phyloP scores from a whole-genome alignment of 148 eudicot genomes.

The Fagopyrum homotropicum region DNA sequence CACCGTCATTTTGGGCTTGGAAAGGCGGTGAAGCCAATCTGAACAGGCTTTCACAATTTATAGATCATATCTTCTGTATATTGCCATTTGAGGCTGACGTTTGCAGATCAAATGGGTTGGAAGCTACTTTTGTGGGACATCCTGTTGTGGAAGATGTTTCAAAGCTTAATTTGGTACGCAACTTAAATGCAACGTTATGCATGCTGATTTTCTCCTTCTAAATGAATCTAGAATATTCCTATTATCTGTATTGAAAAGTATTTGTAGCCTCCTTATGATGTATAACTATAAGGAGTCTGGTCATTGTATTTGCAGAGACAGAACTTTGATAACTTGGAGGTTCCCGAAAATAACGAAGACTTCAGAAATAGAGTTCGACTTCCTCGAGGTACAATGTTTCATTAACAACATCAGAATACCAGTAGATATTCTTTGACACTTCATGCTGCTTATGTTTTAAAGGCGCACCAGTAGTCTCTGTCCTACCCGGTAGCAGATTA shows the following conservation, averaged over 20 bases:
- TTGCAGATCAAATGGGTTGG: slow-evolving; percentile 61
- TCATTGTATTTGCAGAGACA: slow-evolving; percentile 25
- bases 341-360: slow-evolving; percentile 44
- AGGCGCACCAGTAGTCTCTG: slow-evolving; percentile 57
- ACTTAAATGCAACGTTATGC: neutral
- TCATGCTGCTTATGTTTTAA: neutral
- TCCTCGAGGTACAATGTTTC: slow-evolving; percentile 46
- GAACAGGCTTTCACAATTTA: slow-evolving; percentile 56
- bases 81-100: slow-evolving; percentile 84
- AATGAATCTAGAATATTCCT: neutral
- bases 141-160: slow-evolving; percentile 78
- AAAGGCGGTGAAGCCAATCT: slow-evolving; percentile 93
- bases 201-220: neutral
- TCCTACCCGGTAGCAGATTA: slow-evolving; percentile 97
- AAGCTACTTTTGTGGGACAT: slow-evolving; percentile 93
- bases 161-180: slow-evolving; percentile 54
- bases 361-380: slow-evolving; percentile 44
- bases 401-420: neutral
- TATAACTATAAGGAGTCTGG: neutral
- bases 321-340: slow-evolving; percentile 31
- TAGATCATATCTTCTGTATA: slow-evolving; percentile 84
- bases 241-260: neutral
- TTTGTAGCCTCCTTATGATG: neutral
- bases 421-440: neutral
- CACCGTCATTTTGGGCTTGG: slow-evolving; percentile 99